phyloP scores from a whole-genome alignment of 202 grass and related monocot species.

The Zizania palustris region DNA sequence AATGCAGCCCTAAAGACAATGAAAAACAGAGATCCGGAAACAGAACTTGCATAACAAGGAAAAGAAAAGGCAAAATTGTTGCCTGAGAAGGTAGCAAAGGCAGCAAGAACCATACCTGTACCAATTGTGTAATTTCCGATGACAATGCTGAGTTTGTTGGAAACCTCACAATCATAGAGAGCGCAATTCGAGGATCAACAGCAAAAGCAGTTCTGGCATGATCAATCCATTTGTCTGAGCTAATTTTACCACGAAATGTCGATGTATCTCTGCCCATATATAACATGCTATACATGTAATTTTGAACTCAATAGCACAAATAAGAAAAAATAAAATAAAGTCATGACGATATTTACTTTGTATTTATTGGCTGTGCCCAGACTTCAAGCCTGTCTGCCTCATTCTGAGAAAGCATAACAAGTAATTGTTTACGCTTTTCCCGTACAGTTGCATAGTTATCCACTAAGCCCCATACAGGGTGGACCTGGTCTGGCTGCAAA shows the following conservation, averaged over 20 bases:
- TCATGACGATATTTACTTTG: constrained; percentile 60
- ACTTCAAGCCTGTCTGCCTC: constrained; percentile 97
- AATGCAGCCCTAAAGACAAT: not conserved
- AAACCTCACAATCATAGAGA: constrained; percentile 74
- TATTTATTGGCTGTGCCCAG: constrained; percentile 95
- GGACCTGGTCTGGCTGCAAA: constrained; percentile 69
- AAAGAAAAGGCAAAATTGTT: constrained; percentile 22
- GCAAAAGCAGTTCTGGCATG: constrained; percentile 92
- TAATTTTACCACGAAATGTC: constrained; percentile 79
- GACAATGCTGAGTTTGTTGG: constrained; percentile 75
- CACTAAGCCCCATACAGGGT: constrained; percentile 92
- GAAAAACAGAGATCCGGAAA: constrained; percentile 25
- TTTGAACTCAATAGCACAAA: constrained; percentile 23
- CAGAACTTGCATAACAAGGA: constrained; percentile 27
- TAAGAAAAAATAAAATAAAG: constrained; percentile 34
- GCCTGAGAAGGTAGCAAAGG: constrained; percentile 31
- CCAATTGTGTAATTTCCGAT: constrained; percentile 88
- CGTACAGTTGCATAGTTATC: constrained; percentile 69
- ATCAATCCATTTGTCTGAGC: constrained; percentile 95
- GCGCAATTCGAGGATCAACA: constrained; percentile 83
- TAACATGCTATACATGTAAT: constrained; percentile 34
- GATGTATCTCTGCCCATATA: constrained; percentile 61
- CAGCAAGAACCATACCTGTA: constrained; percentile 70
- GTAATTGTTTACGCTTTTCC: constrained; percentile 91
- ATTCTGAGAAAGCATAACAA: constrained; percentile 86